Evolutionary conservation across 805 yeast species (phyloP).

Genomic region (Tetrapisispora fleetii): DNA sequence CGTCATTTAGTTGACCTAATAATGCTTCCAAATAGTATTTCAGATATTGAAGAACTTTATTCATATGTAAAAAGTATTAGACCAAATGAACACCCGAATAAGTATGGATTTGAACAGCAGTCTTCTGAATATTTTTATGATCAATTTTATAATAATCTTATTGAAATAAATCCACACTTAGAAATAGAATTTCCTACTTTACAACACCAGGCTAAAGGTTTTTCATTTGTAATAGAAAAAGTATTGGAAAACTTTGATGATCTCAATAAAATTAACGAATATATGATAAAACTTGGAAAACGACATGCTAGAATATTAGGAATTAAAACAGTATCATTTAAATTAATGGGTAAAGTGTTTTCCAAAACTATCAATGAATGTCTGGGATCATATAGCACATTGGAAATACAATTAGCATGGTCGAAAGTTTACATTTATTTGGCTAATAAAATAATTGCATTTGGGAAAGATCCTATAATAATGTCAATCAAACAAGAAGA

Average conservation of each 20-base stretch:
- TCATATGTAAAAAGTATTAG: background rate
- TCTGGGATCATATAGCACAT: constrained; percentile 41
- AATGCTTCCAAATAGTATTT: background rate
- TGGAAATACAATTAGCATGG: constrained; percentile 62
- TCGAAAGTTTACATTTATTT: constrained; percentile 57
- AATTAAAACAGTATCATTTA: constrained; percentile 57
- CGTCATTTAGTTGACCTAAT: background rate
- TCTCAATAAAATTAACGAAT: constrained; percentile 46
- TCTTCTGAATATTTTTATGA: constrained; percentile 56
- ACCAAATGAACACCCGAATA: background rate
- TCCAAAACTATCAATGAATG: constrained; percentile 60
- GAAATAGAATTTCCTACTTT: constrained; percentile 64
- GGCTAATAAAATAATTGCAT: constrained; percentile 54
- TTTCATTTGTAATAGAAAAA: constrained; percentile 66
- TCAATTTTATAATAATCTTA: constrained; percentile 63
- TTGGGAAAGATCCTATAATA: constrained; percentile 34
- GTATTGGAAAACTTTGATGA: constrained; percentile 59
- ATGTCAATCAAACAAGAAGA: constrained; percentile 19
- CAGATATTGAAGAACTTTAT: background rate
- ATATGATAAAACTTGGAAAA: constrained; percentile 55
- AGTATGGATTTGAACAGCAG: background rate
- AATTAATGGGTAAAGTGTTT: constrained; percentile 64
- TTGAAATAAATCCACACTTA: constrained; percentile 49
- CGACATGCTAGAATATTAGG: constrained; percentile 68
- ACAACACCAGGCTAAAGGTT: constrained; percentile 67